phyloP scores from a whole-genome alignment of 768 basidiomycete species.

The Amanita rubescens region DNA sequence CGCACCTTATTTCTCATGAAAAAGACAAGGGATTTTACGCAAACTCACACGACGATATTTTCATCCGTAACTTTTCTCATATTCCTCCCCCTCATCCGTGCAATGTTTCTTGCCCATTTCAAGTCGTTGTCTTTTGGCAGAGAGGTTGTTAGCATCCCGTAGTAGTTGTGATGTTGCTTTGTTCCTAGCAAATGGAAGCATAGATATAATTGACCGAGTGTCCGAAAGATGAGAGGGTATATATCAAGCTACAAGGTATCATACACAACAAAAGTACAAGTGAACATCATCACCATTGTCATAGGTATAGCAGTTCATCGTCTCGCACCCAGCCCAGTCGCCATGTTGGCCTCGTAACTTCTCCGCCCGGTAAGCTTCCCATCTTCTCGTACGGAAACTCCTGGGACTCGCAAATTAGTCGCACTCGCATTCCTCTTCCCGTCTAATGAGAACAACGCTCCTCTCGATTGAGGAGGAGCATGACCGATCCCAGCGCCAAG shows the following conservation, averaged over 20 bases:
- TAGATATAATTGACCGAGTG: background rate
- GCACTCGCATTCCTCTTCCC: conserved; percentile 45
- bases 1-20: background rate
- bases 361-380: conserved; percentile 29
- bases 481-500: conserved; percentile 23
- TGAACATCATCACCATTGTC: too few species aligned
- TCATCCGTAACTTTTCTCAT: background rate
- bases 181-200: background rate
- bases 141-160: background rate
- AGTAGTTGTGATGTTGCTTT: background rate
- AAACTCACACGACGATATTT: background rate
- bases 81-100: background rate
- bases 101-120: background rate
- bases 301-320: conserved; percentile 19
- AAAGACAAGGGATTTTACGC: background rate
- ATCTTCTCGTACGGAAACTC: conserved; percentile 33
- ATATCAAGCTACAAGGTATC: background rate
- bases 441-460: conserved; percentile 34
- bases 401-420: conserved; percentile 34
- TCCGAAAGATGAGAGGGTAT: background rate
- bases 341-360: conserved; percentile 34
- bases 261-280: background rate
- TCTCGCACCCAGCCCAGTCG: conserved; percentile 33
- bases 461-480: conserved; percentile 16
- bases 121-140: background rate